Base-by-base conservation (phyloP, 177 flowering plant species). In the Vitis hybrid region DNA sequence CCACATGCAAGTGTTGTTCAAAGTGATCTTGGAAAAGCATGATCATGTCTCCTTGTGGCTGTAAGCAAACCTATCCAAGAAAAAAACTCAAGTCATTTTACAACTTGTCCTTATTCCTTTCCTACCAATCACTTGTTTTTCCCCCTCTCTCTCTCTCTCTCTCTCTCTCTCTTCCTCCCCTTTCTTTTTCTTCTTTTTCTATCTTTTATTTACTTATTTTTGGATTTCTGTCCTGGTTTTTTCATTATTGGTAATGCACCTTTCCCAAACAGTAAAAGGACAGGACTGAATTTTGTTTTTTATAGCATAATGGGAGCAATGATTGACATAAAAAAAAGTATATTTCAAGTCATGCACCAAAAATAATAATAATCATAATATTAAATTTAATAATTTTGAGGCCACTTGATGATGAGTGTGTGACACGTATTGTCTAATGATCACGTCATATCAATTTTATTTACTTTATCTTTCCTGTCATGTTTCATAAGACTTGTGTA, bases 401-500 rank as follows among this genome's bases (percentile, higher is more conserved):
- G 5, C 68, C 58, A 67, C 69, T 65, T 51, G 70, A 30, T 8
- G 18, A 46, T 63, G 51, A 63, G 61, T 66, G 73, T 62, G 14
- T 7, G 65, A 49, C 77, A 69, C 73, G 58, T 69, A 57, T 52
- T 64, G 4, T 1, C 12, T 32, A 65, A 65, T n/a, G 30, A n/a
- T 15, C 1, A 48, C 50, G 66, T 66, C 75, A 72, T 66, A 55
- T 66, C 70, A 66, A 10, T 46, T 59, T 61, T 13, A 53, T 61
- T 65, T 46, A 15, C 12, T 24, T 50, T 66, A 66, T 48, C 53
- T 15, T 11, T 30, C 18, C n/a, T 27, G 74, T 64, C 64, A 64
- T 10, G 14, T 11, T 2, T 66, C 41, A 11, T 52, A 5, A 51
- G 11, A 52, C 58, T 21, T 56, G 69, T 53, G 59, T 52, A 21